phyloP scores from a whole-genome alignment of 371 early-diverging fungal genomes.

The Syncephalis plumigaleata region DNA sequence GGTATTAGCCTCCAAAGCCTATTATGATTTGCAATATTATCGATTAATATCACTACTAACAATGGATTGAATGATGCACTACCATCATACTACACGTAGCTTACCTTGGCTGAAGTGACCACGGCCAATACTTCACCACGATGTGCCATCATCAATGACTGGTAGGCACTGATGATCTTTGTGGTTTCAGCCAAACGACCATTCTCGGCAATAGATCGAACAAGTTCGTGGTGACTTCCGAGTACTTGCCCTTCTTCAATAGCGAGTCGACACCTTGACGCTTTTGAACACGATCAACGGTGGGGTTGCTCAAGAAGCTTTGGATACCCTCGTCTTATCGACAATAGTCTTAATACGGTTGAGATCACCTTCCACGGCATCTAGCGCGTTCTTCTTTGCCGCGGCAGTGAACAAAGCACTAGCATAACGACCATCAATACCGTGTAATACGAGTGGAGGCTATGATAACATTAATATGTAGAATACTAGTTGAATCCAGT shows the following conservation, averaged over 20 bases:
- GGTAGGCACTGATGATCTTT: slow-evolving; percentile 66
- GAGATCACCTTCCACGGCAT: slow-evolving; percentile 77
- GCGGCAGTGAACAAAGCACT: slow-evolving; percentile 94
- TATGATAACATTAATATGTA: slow-evolving; percentile 10
- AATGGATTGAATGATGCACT: not conserved
- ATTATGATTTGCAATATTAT: too few relatives aligned
- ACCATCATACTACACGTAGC: not conserved
- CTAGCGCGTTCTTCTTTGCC: slow-evolving; percentile 60
- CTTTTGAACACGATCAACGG: slow-evolving; percentile 61
- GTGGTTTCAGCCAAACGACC: slow-evolving; percentile 73
- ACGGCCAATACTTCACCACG: slow-evolving; percentile 79
- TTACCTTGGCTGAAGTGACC: slow-evolving; percentile 78
- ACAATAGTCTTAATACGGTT: slow-evolving; percentile 41
- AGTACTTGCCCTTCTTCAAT: slow-evolving; percentile 44
- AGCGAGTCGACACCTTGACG: slow-evolving; percentile 50
- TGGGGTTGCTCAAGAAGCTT: slow-evolving; percentile 72
- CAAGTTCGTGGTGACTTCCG: slow-evolving; percentile 71
- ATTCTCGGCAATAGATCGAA: slow-evolving; percentile 84
- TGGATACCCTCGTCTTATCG: slow-evolving; percentile 51
- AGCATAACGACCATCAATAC: slow-evolving; percentile 94
- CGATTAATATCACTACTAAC: too few relatives aligned
- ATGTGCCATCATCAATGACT: slow-evolving; percentile 76
- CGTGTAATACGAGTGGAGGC: slow-evolving; percentile 75
- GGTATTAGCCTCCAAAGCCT: slow-evolving; percentile 28
- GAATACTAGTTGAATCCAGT: not conserved